A percentile compares a stretch with the other conserved stretches of the same genome.
Conservation (phyloP, 2,329 filamentous ascomycete species). For the Shiraia sp. region DNA sequence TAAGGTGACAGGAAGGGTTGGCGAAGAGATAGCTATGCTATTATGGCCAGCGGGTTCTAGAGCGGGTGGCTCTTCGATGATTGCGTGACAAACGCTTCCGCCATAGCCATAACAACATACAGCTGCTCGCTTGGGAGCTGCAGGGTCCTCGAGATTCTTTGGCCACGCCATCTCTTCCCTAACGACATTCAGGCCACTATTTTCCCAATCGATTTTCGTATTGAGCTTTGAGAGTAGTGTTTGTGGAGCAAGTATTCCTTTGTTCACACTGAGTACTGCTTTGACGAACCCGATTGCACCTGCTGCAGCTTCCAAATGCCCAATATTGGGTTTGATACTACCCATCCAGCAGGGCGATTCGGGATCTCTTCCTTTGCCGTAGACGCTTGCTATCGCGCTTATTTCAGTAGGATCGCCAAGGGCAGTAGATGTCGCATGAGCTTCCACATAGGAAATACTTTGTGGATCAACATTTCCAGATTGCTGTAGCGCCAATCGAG, state of each 20-base stretch:
- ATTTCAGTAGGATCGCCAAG: slow-evolving; percentile 50
- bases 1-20: slow-evolving; percentile 1
- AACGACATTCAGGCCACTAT: slow-evolving; percentile 12
- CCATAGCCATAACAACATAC: slow-evolving; percentile 25
- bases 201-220: slow-evolving; percentile 17
- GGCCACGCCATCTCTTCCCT: slow-evolving; percentile 17
- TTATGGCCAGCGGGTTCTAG: background rate
- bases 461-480: slow-evolving; percentile 38
- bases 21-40: background rate
- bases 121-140: slow-evolving; percentile 9
- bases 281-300: slow-evolving; percentile 27
- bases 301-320: slow-evolving; percentile 26
- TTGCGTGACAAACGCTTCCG: slow-evolving; percentile 15
- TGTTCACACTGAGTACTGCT: slow-evolving; percentile 34
- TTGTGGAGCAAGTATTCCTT: slow-evolving; percentile 33
- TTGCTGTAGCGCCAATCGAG: slow-evolving; percentile 38
- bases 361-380: slow-evolving; percentile 11
- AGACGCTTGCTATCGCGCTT: slow-evolving; percentile 22
- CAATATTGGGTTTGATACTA: slow-evolving; percentile 39
- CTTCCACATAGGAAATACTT: slow-evolving; percentile 41
- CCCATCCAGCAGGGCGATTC: slow-evolving; percentile 28
- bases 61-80: slow-evolving; percentile 9
- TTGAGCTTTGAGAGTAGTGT: slow-evolving; percentile 21
- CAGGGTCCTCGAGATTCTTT: background rate
- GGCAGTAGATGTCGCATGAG: slow-evolving; percentile 61